Percentiles rank a stretch among this genome's conserved stretches.
Evolutionary conservation across 192 early-diverging fungal species (phyloP).

Genomic region (Obelidium mucronatum): DNA sequence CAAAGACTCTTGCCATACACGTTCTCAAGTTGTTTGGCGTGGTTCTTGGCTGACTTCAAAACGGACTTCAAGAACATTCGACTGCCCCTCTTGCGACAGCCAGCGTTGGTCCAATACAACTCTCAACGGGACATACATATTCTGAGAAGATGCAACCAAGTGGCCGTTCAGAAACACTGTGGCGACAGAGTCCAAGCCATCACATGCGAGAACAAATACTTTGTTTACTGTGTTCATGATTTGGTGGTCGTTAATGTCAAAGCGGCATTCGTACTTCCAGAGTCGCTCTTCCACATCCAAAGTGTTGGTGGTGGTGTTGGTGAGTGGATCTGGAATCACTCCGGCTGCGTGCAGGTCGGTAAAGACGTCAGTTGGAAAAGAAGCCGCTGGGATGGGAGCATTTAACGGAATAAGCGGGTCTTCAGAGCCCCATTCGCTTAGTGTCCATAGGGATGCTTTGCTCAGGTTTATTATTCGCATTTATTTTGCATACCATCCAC

Average conservation of each 20-base stretch:
- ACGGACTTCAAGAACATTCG: conserved; percentile 37
- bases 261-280: conserved; percentile 10
- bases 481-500: no score
- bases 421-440: neutral
- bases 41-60: conserved; percentile 43
- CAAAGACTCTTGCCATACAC: conserved; percentile 9
- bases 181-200: conserved; percentile 61
- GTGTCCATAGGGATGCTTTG: neutral
- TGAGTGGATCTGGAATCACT: conserved; percentile 33
- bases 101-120: no score
- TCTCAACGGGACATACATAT: conserved; percentile 59
- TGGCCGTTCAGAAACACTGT: conserved; percentile 51
- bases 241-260: no score
- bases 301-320: no score
- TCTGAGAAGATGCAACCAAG: conserved; percentile 44
- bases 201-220: no score
- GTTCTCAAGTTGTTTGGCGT: conserved; percentile 35
- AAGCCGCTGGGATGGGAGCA: neutral
- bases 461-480: no score
- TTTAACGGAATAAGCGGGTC: no score
- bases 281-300: no score
- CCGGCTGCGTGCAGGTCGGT: conserved; percentile 16
- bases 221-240: neutral
- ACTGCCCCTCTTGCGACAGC: neutral
- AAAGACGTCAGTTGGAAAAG: neutral